Evolutionary conservation across 208 protist species (phyloP).

Genomic region (Trypanosoma melophagium): DNA sequence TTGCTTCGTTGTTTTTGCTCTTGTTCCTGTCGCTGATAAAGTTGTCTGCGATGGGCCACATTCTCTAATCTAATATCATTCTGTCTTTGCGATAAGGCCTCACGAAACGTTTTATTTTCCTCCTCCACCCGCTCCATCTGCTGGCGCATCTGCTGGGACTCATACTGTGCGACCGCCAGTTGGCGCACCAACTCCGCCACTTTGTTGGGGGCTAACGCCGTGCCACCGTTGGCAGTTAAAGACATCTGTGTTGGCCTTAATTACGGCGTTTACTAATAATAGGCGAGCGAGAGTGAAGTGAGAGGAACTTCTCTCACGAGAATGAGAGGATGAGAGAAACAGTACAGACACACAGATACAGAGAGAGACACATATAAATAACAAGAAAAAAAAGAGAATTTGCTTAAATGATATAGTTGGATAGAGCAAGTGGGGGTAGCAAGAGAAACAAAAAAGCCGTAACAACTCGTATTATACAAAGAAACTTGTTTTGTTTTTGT

Average conservation of each 20-base stretch:
- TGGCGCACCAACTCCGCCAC: conserved; percentile 71
- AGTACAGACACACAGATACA: too few species aligned
- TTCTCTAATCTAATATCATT: neutral
- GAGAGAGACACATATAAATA: too few species aligned
- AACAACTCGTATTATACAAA: too few species aligned
- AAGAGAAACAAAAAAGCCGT: too few species aligned
- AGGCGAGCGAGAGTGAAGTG: too few species aligned
- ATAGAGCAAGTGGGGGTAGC: too few species aligned
- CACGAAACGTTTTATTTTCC: conserved; percentile 17
- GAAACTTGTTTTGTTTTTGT: too few species aligned
- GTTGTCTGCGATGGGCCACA: neutral
- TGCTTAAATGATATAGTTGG: too few species aligned
- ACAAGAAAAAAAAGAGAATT: too few species aligned
- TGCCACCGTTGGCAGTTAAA: conserved; percentile 12
- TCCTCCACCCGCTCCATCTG: conserved; percentile 30
- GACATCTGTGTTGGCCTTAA: neutral
- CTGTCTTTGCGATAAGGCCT: neutral
- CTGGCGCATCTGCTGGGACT: conserved; percentile 40
- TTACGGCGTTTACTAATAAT: neutral
- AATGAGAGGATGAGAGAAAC: too few species aligned
- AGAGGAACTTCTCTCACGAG: too few species aligned
- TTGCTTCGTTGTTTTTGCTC: neutral
- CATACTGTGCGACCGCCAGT: conserved; percentile 60
- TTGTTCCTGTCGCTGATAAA: neutral
- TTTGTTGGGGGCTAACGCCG: conserved; percentile 32